Evolutionary conservation across 2,329 filamentous ascomycete species (phyloP).

Genomic region (Xylariaceae sp.): DNA sequence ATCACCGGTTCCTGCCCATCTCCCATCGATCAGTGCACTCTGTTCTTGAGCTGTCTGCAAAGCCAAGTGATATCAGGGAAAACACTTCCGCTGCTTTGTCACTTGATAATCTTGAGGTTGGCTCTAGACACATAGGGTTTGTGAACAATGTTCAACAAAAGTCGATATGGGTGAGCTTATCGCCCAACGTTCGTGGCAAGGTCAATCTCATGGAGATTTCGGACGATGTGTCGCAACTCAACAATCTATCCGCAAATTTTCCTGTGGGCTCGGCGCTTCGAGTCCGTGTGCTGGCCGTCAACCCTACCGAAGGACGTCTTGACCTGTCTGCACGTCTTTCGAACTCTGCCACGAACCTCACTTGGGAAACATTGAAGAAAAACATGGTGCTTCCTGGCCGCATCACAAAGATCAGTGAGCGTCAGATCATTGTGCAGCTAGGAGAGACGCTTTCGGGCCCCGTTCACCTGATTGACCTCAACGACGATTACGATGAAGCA

Average conservation of each 20-base stretch:
- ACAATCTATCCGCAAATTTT: conserved; percentile 74
- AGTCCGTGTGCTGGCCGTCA: conserved; percentile 71
- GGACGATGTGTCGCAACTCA: conserved; percentile 76
- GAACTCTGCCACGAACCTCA: conserved; percentile 51
- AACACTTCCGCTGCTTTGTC: conserved; percentile 50
- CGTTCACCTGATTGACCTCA: conserved; percentile 76
- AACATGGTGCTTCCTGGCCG: conserved; percentile 80
- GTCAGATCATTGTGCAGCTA: conserved; percentile 79
- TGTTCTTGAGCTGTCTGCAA: conserved; percentile 83
- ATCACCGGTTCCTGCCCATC: conserved; percentile 87
- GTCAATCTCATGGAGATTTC: conserved; percentile 80
- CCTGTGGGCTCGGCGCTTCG: conserved; percentile 85
- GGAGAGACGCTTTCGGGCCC: conserved; percentile 75
- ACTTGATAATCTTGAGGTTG: conserved; percentile 68
- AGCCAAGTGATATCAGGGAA: conserved; percentile 59
- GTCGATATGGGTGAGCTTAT: conserved; percentile 85
- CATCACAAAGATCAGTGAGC: conserved; percentile 81
- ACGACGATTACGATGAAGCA: conserved; percentile 79
- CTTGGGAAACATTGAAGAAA: conserved; percentile 66
- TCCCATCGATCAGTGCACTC: conserved; percentile 78
- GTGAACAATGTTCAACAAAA: conserved; percentile 84
- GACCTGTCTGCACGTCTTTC: conserved; percentile 78
- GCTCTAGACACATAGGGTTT: conserved; percentile 72
- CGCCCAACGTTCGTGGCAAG: conserved; percentile 81
- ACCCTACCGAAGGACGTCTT: conserved; percentile 68